These are phyloP conservation scores for Venturia nashicola DNA, from an alignment of 2,329 filamentous ascomycete species.

Conservation along the genomic window DNA sequence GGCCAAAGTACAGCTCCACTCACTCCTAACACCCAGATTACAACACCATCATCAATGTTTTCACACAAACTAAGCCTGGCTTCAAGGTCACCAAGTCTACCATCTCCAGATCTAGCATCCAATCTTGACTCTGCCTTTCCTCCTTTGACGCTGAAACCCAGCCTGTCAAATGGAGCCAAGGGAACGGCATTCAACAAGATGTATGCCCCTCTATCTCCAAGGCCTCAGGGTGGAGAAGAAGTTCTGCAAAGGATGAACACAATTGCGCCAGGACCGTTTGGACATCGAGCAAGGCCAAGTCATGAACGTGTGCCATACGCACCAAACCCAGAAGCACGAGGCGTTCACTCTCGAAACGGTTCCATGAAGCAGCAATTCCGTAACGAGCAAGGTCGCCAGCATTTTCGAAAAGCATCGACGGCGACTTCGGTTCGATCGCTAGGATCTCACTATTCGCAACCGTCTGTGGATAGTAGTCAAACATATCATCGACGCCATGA, in stretches of 20 bases:
- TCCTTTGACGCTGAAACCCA: constrained; percentile 33
- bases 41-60: constrained; percentile 10
- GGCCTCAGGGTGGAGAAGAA: constrained; percentile 22
- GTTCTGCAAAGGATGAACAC: constrained; percentile 52
- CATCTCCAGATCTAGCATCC: constrained; percentile 20
- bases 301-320: constrained; percentile 14
- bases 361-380: constrained; percentile 21
- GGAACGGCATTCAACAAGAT: background rate
- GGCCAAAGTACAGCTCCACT: constrained; percentile 21
- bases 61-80: background rate
- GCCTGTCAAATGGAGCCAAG: constrained; percentile 13
- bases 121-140: constrained; percentile 42
- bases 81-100: constrained; percentile 20
- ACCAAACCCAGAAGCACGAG: constrained; percentile 11
- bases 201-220: constrained; percentile 17
- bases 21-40: constrained; percentile 14
- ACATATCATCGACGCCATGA: background rate
- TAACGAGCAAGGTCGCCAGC: constrained; percentile 20
- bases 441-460: background rate
- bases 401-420: constrained; percentile 6
- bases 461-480: background rate
- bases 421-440: background rate
- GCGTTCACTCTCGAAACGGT: background rate
- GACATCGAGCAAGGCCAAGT: constrained; percentile 24
- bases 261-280: constrained; percentile 55